Evolutionary conservation across 495 filamentous ascomycete species (phyloP).

Genomic region (Ascodesmis nigricans): DNA sequence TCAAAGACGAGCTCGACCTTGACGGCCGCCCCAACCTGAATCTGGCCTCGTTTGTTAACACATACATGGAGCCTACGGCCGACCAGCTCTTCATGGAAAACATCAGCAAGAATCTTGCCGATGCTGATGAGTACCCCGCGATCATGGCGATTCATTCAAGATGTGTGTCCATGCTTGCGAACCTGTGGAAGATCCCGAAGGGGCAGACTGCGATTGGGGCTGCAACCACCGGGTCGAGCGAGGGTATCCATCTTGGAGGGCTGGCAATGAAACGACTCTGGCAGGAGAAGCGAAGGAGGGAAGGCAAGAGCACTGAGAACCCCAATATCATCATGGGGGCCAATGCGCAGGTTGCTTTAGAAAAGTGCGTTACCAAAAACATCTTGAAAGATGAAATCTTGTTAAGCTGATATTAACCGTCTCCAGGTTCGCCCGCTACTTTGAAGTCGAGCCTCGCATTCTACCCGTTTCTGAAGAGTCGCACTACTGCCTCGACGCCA

Average conservation of each 20-base stretch:
- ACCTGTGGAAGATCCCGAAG: slow-evolving; percentile 45
- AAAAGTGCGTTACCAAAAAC: slow-evolving; percentile 30
- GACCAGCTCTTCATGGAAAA: slow-evolving; percentile 46
- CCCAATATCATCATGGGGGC: slow-evolving; percentile 63
- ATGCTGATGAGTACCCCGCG: slow-evolving; percentile 57
- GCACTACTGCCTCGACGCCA: slow-evolving; percentile 38
- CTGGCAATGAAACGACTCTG: slow-evolving; percentile 59
- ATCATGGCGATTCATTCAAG: slow-evolving; percentile 51
- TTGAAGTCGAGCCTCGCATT: slow-evolving; percentile 54
- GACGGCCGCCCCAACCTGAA: slow-evolving; percentile 55
- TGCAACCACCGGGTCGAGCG: slow-evolving; percentile 50
- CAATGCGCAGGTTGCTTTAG: slow-evolving; percentile 55
- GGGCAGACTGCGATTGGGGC: slow-evolving; percentile 47
- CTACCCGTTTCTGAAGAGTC: slow-evolving; percentile 43
- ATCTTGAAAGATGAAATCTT: not conserved
- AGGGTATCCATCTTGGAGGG: slow-evolving; percentile 55
- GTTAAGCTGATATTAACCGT: no score
- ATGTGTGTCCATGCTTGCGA: slow-evolving; percentile 46
- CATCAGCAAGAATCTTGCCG: slow-evolving; percentile 38
- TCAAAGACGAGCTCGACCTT: slow-evolving; percentile 52
- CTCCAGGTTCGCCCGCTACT: slow-evolving; percentile 45
- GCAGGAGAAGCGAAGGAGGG: slow-evolving; percentile 40
- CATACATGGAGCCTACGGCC: slow-evolving; percentile 48
- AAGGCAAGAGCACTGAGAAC: slow-evolving; percentile 37
- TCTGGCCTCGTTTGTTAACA: slow-evolving; percentile 49